phyloP scores from a whole-genome alignment of 768 basidiomycete species.

The Tylopilus cervinicoccineus region DNA sequence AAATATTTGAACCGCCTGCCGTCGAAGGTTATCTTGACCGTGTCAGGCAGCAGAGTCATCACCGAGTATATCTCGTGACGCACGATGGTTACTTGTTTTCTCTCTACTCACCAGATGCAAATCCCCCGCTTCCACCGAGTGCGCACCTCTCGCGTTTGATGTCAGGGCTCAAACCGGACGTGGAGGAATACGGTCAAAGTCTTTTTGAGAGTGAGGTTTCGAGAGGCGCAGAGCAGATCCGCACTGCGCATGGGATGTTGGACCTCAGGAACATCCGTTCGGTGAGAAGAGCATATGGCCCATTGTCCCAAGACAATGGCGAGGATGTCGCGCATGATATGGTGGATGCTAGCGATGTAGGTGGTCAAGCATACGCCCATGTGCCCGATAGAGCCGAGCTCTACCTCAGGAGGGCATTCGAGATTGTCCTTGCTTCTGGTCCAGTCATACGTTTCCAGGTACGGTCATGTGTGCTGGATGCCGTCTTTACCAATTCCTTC shows the following conservation, averaged over 20 bases:
- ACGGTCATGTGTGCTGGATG: constrained; percentile 14
- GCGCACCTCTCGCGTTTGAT: constrained; percentile 31
- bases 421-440: constrained; percentile 68
- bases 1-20: constrained; percentile 68
- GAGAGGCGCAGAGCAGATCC: constrained; percentile 62
- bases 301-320: constrained; percentile 27
- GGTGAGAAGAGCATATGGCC: constrained; percentile 52
- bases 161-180: constrained; percentile 25
- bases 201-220: constrained; percentile 51
- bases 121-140: constrained; percentile 71
- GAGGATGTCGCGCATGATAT: constrained; percentile 25
- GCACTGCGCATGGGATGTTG: constrained; percentile 59
- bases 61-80: constrained; percentile 63
- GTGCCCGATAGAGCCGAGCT: constrained; percentile 41
- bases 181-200: constrained; percentile 27
- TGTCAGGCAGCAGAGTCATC: constrained; percentile 53
- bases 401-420: constrained; percentile 68
- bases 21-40: constrained; percentile 87
- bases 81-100: constrained; percentile 75
- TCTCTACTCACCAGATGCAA: constrained; percentile 45
- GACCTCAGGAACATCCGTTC: constrained; percentile 68
- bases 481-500: background rate
- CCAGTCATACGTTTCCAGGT: constrained; percentile 78
- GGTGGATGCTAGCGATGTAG: constrained; percentile 58
- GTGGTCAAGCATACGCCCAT: constrained; percentile 52